A percentile compares a stretch with the other conserved stretches of the same genome.
These are phyloP conservation scores for Boletus rubescentipes DNA, from an alignment of 768 basidiomycete species.

Conservation along the genomic window DNA sequence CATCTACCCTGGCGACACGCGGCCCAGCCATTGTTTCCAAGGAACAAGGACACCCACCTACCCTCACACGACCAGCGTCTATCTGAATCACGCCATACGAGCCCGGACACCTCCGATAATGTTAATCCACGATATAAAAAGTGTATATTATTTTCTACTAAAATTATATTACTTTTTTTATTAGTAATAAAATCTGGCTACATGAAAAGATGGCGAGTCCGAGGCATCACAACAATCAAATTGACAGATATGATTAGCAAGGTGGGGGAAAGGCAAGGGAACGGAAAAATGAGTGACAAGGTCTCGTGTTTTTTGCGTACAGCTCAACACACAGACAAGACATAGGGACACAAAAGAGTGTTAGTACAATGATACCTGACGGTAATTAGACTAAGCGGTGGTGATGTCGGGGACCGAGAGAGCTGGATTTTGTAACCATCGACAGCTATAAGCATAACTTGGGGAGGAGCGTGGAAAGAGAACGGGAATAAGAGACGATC, in stretches of 20 bases:
- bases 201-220: neutral
- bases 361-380: conserved; percentile 25
- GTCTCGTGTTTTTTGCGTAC: conserved; percentile 15
- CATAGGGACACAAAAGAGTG: conserved; percentile 21
- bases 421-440: conserved; percentile 13
- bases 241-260: neutral
- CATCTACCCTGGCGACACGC: no score
- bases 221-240: neutral
- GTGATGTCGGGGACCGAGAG: neutral
- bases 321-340: conserved; percentile 9
- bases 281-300: conserved; percentile 8
- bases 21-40: no score
- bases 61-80: no score
- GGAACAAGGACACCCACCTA: no score
- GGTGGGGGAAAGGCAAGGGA: neutral
- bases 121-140: no score
- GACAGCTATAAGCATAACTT: conserved; percentile 14
- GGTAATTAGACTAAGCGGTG: conserved; percentile 13
- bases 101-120: no score
- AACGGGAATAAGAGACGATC: conserved; percentile 3
- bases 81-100: no score
- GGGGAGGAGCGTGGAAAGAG: neutral
- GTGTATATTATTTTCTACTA: neutral
- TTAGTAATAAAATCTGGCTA: neutral
- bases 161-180: conserved; percentile 9